phyloP scores from a whole-genome alignment of 31 red algal species.

The Porphyra umbilicalis region DNA sequence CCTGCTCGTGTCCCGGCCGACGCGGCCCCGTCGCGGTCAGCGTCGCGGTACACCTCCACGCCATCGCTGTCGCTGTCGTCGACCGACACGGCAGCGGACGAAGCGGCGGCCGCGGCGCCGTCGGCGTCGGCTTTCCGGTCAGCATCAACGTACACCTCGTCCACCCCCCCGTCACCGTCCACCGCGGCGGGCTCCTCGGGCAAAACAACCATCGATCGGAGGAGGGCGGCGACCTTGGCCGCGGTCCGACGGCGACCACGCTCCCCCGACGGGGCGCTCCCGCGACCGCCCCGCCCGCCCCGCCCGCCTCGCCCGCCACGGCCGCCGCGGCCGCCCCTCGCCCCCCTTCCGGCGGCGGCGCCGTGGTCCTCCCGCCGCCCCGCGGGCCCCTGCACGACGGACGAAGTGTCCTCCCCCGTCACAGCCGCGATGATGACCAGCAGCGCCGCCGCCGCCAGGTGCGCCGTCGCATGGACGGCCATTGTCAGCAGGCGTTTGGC shows the following conservation, averaged over 20 bases:
- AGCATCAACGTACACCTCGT: not conserved
- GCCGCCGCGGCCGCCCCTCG: not conserved
- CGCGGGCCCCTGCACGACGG: not conserved
- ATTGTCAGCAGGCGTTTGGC: slow-evolving; percentile 70
- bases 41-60: not conserved
- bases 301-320: not conserved
- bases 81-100: not conserved
- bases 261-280: too few species aligned
- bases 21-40: not conserved
- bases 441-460: slow-evolving; percentile 54
- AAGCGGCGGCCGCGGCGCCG: not conserved
- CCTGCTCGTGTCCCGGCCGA: not conserved
- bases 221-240: not conserved
- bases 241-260: too few species aligned
- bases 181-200: not conserved
- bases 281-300: not conserved
- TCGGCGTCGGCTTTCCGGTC: not conserved
- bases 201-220: not conserved
- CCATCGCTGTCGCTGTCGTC: not conserved
- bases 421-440: slow-evolving; percentile 49
- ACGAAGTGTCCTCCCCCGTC: not conserved
- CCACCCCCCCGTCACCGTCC: not conserved
- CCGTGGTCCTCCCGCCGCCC: not conserved
- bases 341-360: not conserved
- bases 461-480: slow-evolving; percentile 33